Evolutionary conservation across 176 grass and related monocot species (phyloP).

Genomic region (Oryza officinalis): DNA sequence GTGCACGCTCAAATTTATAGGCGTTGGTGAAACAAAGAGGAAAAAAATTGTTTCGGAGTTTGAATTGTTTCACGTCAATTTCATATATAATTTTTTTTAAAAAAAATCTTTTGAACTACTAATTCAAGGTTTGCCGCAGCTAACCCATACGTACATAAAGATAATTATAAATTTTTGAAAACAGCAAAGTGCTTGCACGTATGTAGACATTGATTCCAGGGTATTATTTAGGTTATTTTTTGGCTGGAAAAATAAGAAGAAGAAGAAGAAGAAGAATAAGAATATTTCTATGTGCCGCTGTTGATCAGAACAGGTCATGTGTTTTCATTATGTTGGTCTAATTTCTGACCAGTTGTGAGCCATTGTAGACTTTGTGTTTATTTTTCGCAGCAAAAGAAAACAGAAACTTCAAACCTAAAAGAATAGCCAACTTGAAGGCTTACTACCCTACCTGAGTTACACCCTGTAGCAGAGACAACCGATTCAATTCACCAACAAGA

Average conservation of each 20-base stretch:
- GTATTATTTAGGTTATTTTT: too few species aligned
- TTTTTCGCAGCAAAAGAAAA: neutral
- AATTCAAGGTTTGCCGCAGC: too few species aligned
- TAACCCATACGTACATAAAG: too few species aligned
- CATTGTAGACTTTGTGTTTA: neutral
- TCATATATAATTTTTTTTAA: neutral
- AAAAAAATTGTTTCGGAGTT: neutral
- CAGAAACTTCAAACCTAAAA: neutral
- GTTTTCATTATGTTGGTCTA: neutral
- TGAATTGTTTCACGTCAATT: neutral
- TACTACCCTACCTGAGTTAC: neutral
- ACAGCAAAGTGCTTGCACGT: neutral
- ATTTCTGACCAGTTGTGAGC: neutral
- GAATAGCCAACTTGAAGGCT: neutral
- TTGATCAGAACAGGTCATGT: neutral
- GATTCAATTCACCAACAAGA: neutral
- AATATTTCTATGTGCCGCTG: neutral
- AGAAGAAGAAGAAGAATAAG: too few species aligned
- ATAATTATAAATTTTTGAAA: neutral
- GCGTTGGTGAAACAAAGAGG: neutral
- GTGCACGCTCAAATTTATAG: conserved; percentile 18
- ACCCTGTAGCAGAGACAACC: neutral
- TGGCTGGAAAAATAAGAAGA: too few species aligned
- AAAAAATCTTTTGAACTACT: too few species aligned
- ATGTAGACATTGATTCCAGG: neutral